Evolutionary conservation across 2,329 filamentous ascomycete genomes (phyloP).

Genomic region (Conoideocrella luteorostrata): DNA sequence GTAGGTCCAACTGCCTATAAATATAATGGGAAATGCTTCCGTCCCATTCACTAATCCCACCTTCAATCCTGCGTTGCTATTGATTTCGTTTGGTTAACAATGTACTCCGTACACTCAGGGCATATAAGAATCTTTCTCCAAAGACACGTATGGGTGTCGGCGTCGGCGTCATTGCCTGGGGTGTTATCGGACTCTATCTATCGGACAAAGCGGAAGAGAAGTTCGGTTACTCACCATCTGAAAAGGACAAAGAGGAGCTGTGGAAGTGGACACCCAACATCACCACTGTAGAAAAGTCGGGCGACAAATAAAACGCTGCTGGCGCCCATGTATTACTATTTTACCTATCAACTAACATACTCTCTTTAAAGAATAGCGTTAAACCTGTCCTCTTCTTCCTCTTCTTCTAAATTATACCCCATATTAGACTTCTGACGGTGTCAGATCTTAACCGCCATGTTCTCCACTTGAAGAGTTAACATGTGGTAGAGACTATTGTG

Average conservation of each 20-base stretch:
- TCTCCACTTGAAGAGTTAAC: too few relatives aligned
- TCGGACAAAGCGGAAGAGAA: constrained; percentile 68
- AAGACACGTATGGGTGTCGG: constrained; percentile 68
- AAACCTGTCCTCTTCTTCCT: too few relatives aligned
- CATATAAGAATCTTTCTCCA: constrained; percentile 65
- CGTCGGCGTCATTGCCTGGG: constrained; percentile 69
- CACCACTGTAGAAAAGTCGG: constrained; percentile 44
- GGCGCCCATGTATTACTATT: too few relatives aligned
- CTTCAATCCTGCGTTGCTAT: neutral
- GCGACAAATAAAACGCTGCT: constrained; percentile 6
- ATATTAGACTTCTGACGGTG: too few relatives aligned
- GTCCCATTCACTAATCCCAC: too few relatives aligned
- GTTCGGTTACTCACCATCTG: constrained; percentile 65
- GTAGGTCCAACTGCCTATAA: too few relatives aligned
- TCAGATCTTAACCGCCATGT: too few relatives aligned
- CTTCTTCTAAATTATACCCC: too few relatives aligned
- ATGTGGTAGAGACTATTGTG: too few relatives aligned
- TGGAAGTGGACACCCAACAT: constrained; percentile 57
- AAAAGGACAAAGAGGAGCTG: constrained; percentile 65
- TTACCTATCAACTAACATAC: too few relatives aligned
- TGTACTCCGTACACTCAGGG: constrained; percentile 32
- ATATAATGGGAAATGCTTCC: too few relatives aligned
- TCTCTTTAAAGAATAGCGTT: too few relatives aligned
- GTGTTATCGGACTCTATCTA: constrained; percentile 63
- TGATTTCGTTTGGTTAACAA: neutral